Percentiles rank a stretch among this genome's conserved stretches.
These are phyloP conservation scores for Tricholoma matsutake DNA, from an alignment of 768 basidiomycete species.

Conservation along the genomic window DNA sequence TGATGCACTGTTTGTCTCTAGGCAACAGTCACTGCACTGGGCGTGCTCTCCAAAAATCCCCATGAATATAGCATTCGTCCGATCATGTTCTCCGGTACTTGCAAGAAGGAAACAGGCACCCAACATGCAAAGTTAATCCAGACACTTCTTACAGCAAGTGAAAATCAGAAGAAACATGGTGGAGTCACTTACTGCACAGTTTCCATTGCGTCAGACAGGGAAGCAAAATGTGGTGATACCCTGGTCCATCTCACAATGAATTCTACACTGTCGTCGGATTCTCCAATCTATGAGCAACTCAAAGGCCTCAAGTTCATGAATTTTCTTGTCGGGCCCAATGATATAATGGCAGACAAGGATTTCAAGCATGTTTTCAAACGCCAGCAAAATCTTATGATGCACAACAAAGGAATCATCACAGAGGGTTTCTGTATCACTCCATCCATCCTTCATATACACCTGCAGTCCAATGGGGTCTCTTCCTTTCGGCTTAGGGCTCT, in stretches of 20 bases:
- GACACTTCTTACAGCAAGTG: constrained; percentile 8
- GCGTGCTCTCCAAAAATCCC: constrained; percentile 23
- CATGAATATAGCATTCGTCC: constrained; percentile 23
- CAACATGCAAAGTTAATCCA: constrained; percentile 20
- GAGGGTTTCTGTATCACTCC: too few relatives aligned
- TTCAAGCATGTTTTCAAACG: too few relatives aligned
- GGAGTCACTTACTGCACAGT: constrained; percentile 12
- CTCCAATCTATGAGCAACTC: too few relatives aligned
- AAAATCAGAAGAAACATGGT: background rate
- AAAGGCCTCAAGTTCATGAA: too few relatives aligned
- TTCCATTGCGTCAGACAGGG: constrained; percentile 28
- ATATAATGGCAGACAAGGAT: too few relatives aligned
- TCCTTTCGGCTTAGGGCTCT: too few relatives aligned
- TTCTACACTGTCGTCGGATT: constrained; percentile 8
- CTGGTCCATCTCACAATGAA: constrained; percentile 22
- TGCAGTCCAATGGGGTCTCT: too few relatives aligned
- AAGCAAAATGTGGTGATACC: constrained; percentile 23
- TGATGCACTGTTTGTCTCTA: constrained; percentile 6
- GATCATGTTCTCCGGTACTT: too few relatives aligned
- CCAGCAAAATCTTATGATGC: too few relatives aligned
- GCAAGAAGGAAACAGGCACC: constrained; percentile 23
- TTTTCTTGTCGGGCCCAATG: too few relatives aligned
- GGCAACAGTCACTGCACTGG: constrained; percentile 26
- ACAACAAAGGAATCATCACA: too few relatives aligned
- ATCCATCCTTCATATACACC: too few relatives aligned